Evolutionary conservation across 2,329 filamentous ascomycete genomes (phyloP).

Genomic region (Apiospora koreana): DNA sequence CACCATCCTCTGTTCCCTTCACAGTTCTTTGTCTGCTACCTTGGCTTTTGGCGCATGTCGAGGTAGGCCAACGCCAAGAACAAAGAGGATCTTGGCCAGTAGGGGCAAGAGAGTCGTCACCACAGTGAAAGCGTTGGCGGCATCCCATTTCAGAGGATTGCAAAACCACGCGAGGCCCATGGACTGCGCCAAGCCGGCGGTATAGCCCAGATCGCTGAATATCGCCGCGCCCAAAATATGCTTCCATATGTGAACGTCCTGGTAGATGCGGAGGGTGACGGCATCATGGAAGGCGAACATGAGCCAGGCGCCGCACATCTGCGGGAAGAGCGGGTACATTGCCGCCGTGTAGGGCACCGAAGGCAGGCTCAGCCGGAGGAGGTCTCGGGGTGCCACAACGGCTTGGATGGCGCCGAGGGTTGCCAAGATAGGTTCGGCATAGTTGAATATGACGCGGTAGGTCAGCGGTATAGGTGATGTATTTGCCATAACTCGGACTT

Average conservation of each 20-base stretch:
- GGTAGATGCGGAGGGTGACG: slow-evolving; percentile 19
- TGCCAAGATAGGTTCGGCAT: slow-evolving; percentile 22
- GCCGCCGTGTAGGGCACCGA: slow-evolving; percentile 19
- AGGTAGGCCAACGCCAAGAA: slow-evolving; percentile 21
- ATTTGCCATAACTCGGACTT: not conserved
- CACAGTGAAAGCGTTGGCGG: slow-evolving; percentile 16
- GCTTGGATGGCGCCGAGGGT: slow-evolving; percentile 20
- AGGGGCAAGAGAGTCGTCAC: slow-evolving; percentile 21
- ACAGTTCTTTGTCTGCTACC: not conserved
- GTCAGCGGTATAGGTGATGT: slow-evolving; percentile 21
- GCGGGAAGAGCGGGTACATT: slow-evolving; percentile 21
- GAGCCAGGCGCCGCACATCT: slow-evolving; percentile 24
- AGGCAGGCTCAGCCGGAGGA: slow-evolving; percentile 17
- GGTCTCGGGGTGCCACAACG: slow-evolving; percentile 17
- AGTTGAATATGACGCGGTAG: slow-evolving; percentile 24
- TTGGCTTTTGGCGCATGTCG: not conserved
- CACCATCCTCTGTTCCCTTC: not conserved
- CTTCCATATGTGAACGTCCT: slow-evolving; percentile 20
- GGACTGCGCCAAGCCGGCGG: slow-evolving; percentile 20
- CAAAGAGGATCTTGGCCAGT: slow-evolving; percentile 22
- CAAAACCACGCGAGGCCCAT: slow-evolving; percentile 20
- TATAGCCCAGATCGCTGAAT: slow-evolving; percentile 23
- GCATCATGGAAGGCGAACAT: slow-evolving; percentile 24
- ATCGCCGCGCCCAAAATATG: slow-evolving; percentile 22
- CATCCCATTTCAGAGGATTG: slow-evolving; percentile 19